Evolutionary conservation across 2,329 filamentous ascomycete species (phyloP).

Genomic region (Penicillium carneum): DNA sequence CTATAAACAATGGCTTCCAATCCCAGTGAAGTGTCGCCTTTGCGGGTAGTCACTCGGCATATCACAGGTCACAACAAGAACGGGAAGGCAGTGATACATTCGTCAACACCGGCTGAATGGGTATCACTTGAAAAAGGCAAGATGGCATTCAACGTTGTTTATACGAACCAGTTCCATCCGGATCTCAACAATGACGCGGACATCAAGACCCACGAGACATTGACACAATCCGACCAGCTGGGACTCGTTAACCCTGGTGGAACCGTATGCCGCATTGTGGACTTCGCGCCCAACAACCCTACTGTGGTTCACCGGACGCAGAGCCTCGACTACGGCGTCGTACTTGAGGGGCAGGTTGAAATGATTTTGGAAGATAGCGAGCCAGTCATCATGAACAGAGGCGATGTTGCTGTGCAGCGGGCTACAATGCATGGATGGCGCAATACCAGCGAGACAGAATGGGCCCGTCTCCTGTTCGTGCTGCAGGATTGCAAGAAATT

Average conservation of each 20-base stretch:
- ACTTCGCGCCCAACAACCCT: constrained; percentile 56
- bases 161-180: constrained; percentile 49
- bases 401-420: constrained; percentile 64
- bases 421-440: constrained; percentile 64
- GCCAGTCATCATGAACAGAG: constrained; percentile 55
- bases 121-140: constrained; percentile 36
- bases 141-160: constrained; percentile 52
- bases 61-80: constrained; percentile 50
- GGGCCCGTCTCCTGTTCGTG: constrained; percentile 57
- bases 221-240: constrained; percentile 37
- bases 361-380: constrained; percentile 62
- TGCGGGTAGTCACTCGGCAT: constrained; percentile 42
- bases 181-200: constrained; percentile 48
- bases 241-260: constrained; percentile 52
- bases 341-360: constrained; percentile 63
- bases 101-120: constrained; percentile 42
- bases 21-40: constrained; percentile 37
- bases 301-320: constrained; percentile 62
- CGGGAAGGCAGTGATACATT: constrained; percentile 50
- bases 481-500: constrained; percentile 40
- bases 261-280: constrained; percentile 57
- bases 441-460: constrained; percentile 58
- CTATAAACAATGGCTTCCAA: constrained; percentile 29
- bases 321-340: constrained; percentile 63
- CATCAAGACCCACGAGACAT: constrained; percentile 42